phyloP scores from a whole-genome alignment of 768 basidiomycete species.

The Podaxis sp. region DNA sequence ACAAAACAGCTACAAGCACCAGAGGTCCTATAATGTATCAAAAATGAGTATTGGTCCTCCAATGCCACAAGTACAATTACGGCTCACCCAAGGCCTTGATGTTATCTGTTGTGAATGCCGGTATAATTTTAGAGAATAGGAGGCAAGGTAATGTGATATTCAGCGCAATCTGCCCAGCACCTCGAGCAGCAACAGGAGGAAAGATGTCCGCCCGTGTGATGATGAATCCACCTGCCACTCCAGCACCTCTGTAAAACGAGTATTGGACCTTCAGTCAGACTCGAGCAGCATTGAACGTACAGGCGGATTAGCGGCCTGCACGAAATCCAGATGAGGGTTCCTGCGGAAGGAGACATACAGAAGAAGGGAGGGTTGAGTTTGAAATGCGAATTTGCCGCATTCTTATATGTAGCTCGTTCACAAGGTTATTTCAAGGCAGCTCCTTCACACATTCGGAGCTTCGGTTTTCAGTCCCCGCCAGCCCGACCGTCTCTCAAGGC shows the following conservation, averaged over 20 bases:
- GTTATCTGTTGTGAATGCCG: constrained; percentile 61
- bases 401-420: background rate
- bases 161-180: constrained; percentile 60
- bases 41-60: background rate
- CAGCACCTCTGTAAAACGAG: constrained; percentile 44
- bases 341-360: constrained; percentile 23
- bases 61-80: background rate
- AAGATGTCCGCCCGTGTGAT: constrained; percentile 64
- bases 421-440: background rate
- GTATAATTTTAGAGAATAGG: constrained; percentile 72
- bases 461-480: background rate
- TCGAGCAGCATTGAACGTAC: constrained; percentile 35
- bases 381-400: background rate
- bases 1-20: constrained; percentile 57
- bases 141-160: constrained; percentile 65
- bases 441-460: background rate
- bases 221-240: constrained; percentile 52
- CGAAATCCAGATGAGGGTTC: constrained; percentile 63
- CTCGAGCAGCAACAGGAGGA: constrained; percentile 54
- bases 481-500: background rate
- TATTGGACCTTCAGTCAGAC: background rate
- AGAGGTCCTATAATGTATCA: constrained; percentile 50
- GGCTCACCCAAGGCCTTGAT: constrained; percentile 49
- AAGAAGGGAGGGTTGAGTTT: background rate
- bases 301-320: constrained; percentile 58